These are phyloP conservation scores for Austroboletus festivus DNA, from an alignment of 768 basidiomycete species.

Conservation along the genomic window DNA sequence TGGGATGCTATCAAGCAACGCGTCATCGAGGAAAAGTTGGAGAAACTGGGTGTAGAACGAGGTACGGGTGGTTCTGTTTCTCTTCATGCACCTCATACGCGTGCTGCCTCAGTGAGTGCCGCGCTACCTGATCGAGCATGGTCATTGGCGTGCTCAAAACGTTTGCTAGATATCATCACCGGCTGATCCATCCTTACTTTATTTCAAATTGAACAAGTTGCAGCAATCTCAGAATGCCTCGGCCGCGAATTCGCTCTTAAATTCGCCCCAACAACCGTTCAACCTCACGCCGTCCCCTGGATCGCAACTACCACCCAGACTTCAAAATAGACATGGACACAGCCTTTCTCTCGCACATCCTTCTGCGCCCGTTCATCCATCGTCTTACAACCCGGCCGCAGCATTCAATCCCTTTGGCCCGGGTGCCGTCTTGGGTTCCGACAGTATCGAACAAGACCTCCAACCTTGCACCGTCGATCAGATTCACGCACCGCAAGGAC, in stretches of 20 bases:
- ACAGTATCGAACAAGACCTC: slow-evolving; percentile 37
- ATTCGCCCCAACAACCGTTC: slow-evolving; percentile 65
- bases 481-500: slow-evolving; percentile 56
- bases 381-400: slow-evolving; percentile 35
- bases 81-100: slow-evolving; percentile 72
- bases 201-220: slow-evolving; percentile 81
- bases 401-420: slow-evolving; percentile 68
- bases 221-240: slow-evolving; percentile 64
- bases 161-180: slow-evolving; percentile 82
- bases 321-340: slow-evolving; percentile 65
- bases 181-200: slow-evolving; percentile 77
- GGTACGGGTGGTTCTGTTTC: slow-evolving; percentile 49
- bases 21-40: slow-evolving; percentile 77
- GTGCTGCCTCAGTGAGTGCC: slow-evolving; percentile 75
- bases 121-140: slow-evolving; percentile 21
- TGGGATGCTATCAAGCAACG: slow-evolving; percentile 73
- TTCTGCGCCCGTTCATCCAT: slow-evolving; percentile 35
- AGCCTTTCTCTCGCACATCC: slow-evolving; percentile 70
- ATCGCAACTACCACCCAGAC: slow-evolving; percentile 31
- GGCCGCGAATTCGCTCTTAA: slow-evolving; percentile 50
- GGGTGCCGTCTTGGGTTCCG: slow-evolving; percentile 51
- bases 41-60: slow-evolving; percentile 75
- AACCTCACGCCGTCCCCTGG: slow-evolving; percentile 52
- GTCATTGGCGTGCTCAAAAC: slow-evolving; percentile 5
- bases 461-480: slow-evolving; percentile 25